Evolutionary conservation across 768 basidiomycete species (phyloP), one percentile per base, ranked within the genome.

Genomic region (Crucibulum laeve): DNA sequence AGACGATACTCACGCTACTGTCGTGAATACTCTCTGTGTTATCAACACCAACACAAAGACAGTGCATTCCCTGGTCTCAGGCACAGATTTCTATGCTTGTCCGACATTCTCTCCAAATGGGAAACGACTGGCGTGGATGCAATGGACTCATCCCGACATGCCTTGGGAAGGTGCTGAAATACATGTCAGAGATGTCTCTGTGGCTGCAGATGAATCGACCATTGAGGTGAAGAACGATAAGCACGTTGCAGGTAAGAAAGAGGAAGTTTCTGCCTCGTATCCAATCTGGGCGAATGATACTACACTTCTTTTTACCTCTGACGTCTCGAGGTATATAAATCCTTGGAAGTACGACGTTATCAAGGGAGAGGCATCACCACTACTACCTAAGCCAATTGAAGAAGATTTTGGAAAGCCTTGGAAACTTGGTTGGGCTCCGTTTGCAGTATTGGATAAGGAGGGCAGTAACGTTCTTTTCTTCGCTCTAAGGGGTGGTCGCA

Each of bases 71-170:
- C 60, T 89, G 30, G 38, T 64, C 1, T 61, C 68, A 0, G 85
- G 82, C 4, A 77, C 79, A 4, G 86, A 89, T 55, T 91, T 91
- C 64, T 91, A 90, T 58, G 70, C 73, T 26, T 17, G 73, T 71
- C 56, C 58, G 3, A 54, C 45, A 40, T 57, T 57, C 34, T 53
- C 56, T 0, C 56, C 56, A 2, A 49, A 57, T 34, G 58, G 56
- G n/a, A 47, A 25, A 21, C 53, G 42, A 6, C 43, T 59, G n/a
- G 52, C 49, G 14, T 59, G 58, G 58, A 52, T 54, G 40, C 52
- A 59, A 41, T 59, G 58, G 56, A 43, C 26, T 32, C 58, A 59
- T 43, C 58, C 58, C 5, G 58, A 59, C 28, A 59, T 59, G 58
- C 56, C 58, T 4, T 59, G 58, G 58, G 52, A 59, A 18, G 56